These are phyloP conservation scores for Polygonum aviculare DNA, from an alignment of 148 eudicot genomes.

Conservation along the genomic window DNA sequence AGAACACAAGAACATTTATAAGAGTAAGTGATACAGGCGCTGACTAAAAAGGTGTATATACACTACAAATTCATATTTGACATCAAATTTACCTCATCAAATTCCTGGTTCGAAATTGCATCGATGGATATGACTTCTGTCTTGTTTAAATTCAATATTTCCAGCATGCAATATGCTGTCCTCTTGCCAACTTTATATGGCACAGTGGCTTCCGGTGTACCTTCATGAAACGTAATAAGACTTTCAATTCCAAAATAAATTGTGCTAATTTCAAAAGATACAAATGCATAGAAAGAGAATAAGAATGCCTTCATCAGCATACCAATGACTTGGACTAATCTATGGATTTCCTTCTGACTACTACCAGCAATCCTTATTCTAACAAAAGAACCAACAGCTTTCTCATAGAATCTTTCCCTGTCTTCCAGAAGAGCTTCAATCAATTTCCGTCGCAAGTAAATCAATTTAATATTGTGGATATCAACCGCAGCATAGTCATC, in stretches of 20 bases:
- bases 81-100: conserved; percentile 60
- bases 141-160: conserved; percentile 86
- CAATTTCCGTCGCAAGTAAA: conserved; percentile 74
- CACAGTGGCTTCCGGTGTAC: conserved; percentile 66
- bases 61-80: neutral
- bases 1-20: neutral
- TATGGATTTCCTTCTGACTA: conserved; percentile 77
- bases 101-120: conserved; percentile 90
- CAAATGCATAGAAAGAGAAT: conserved; percentile 1
- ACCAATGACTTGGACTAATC: conserved; percentile 98
- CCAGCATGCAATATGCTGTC: conserved; percentile 63
- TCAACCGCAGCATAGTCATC: conserved; percentile 98
- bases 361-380: conserved; percentile 91
- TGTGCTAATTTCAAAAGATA: neutral
- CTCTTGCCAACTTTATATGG: conserved; percentile 87
- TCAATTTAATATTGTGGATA: conserved; percentile 79
- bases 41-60: neutral
- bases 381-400: conserved; percentile 80
- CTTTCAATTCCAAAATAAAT: neutral
- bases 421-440: conserved; percentile 87
- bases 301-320: conserved; percentile 11
- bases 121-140: conserved; percentile 76
- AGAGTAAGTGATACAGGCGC: neutral
- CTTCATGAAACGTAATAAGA: conserved; percentile 33
- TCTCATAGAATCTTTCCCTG: conserved; percentile 54